Conservation (phyloP, 2,329 filamentous ascomycete species). For the Aspergillus ibericus region DNA sequence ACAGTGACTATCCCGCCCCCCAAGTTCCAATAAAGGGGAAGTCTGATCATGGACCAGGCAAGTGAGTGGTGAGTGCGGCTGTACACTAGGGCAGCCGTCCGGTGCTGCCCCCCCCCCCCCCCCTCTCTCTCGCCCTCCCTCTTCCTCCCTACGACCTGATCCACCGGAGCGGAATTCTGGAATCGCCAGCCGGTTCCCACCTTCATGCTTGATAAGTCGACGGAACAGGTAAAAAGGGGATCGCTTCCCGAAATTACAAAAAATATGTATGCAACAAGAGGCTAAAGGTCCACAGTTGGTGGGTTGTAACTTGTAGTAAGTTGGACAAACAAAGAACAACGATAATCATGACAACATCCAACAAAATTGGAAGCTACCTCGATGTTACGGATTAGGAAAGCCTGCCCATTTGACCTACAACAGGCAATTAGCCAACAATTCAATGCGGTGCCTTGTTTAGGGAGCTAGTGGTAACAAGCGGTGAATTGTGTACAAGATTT, state of each 20-base stretch:
- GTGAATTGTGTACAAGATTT: conserved; percentile 6
- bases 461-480: conserved; percentile 11
- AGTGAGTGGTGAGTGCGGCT: neutral
- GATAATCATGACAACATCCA: neutral
- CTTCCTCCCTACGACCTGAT: neutral
- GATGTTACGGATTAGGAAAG: neutral
- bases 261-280: conserved; percentile 4
- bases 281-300: neutral
- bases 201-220: conserved; percentile 1
- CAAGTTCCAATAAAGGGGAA: conserved; percentile 8
- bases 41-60: neutral
- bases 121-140: neutral
- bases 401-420: neutral
- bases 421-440: conserved; percentile 1
- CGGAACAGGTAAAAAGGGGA: conserved; percentile 3
- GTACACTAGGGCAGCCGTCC: neutral
- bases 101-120: neutral
- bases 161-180: neutral
- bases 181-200: neutral
- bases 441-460: neutral
- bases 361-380: neutral
- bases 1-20: conserved; percentile 19
- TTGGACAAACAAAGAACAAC: conserved; percentile 7
- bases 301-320: neutral
- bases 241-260: neutral